Base-by-base conservation (phyloP, 2,329 filamentous ascomycete genomes). In the Ilyonectria robusta region DNA sequence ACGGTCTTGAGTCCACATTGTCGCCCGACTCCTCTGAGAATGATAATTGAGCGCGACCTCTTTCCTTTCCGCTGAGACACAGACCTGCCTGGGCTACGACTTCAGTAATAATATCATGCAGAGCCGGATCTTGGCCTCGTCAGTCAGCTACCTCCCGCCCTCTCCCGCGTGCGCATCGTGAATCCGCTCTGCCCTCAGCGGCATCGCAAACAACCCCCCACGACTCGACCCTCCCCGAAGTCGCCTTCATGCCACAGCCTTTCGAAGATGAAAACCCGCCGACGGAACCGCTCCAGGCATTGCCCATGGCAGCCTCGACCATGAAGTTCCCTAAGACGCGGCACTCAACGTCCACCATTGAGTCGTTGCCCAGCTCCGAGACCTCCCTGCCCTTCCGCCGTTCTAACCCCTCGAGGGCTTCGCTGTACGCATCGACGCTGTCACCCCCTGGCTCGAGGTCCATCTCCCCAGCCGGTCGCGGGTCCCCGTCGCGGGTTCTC, bases 381-480 rank as follows among this genome's bases (percentile, higher is more conserved):
- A 81, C 85, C 50, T 85, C 79, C 59, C 81, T 89, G 64, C 85
- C 86, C 58, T 86, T 86, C 73, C 85, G 87, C 70, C 80, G 84
- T 56, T 85, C 87, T 17, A 87, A 88, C 75, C 85, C 88, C 42
- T 86, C 88, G 47, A 81, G 91, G 69, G 84, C 92, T 77, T 84
- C 90, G 78, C 80, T 91, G 73, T 86, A 93, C 82, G 85, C 91
- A 53, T 89, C 90, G 19, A 91, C 90, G 4, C 84, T 92, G 31
- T 89, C 91, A n/a, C 90, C 91, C 8, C 88, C 91, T 0, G 88
- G 87, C 19, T 93, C 91, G 51, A 87, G 92, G 68, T 89, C 92
- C 40, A 87, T 88, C 72, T 94, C 92, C 9, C 92, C 92, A 26
- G 87, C 87, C 63, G 88, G 88, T 48, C 85, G 88, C 63, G 84